phyloP scores from a whole-genome alignment of 495 filamentous ascomycete genomes.

The Aspergillus coremiiformis region DNA sequence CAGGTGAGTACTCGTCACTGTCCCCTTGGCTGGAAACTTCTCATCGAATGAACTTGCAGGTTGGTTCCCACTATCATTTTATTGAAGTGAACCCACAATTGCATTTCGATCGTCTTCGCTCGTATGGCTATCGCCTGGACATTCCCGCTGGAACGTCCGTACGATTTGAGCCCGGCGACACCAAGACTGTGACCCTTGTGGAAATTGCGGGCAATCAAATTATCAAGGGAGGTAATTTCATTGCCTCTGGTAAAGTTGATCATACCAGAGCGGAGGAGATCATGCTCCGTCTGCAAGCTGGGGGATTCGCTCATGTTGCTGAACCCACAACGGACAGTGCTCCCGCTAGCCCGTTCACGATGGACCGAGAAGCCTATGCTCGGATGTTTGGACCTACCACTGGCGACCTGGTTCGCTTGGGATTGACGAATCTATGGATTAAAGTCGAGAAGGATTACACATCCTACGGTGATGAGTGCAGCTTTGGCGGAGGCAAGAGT shows the following conservation, averaged over 20 bases:
- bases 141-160: slow-evolving; percentile 89
- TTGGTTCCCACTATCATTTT: slow-evolving; percentile 95
- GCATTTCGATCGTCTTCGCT: slow-evolving; percentile 78
- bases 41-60: slow-evolving; percentile 29
- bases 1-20: slow-evolving; percentile 47
- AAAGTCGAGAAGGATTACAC: slow-evolving; percentile 85
- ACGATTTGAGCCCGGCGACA: slow-evolving; percentile 91
- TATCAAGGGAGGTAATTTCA: slow-evolving; percentile 76
- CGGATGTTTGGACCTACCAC: slow-evolving; percentile 91
- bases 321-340: slow-evolving; percentile 51
- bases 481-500: slow-evolving; percentile 93
- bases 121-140: slow-evolving; percentile 83
- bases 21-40: neutral
- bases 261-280: slow-evolving; percentile 55
- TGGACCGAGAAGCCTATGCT: slow-evolving; percentile 72
- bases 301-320: slow-evolving; percentile 70
- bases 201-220: slow-evolving; percentile 77
- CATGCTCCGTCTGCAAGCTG: slow-evolving; percentile 52
- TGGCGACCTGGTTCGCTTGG: slow-evolving; percentile 76
- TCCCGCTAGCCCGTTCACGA: slow-evolving; percentile 51
- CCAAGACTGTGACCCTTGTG: slow-evolving; percentile 85
- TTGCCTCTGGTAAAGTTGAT: slow-evolving; percentile 70
- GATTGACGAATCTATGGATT: slow-evolving; percentile 84
- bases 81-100: slow-evolving; percentile 88
- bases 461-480: slow-evolving; percentile 86